These are phyloP conservation scores for Suhomyces prunicola DNA, from an alignment of 805 yeast species.

Conservation along the genomic window DNA sequence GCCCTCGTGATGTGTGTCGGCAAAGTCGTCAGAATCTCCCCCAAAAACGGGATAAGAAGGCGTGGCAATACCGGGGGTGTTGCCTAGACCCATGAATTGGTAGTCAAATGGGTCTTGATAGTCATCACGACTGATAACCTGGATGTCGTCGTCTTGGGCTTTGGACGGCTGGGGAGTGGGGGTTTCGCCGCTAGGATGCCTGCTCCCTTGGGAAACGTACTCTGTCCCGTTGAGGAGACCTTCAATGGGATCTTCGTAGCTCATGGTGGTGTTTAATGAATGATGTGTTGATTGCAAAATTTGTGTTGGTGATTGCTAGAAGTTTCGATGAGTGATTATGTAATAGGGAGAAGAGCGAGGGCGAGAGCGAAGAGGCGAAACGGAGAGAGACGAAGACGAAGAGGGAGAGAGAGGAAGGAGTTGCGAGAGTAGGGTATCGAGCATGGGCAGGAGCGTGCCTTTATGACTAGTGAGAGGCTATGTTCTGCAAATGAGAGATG, in stretches of 20 bases:
- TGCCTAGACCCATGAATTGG: neutral
- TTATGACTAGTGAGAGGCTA: too few relatives aligned
- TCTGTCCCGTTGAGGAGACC: neutral
- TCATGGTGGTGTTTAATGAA: neutral
- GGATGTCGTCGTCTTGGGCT: conserved; percentile 18
- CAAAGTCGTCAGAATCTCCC: neutral
- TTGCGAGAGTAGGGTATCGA: too few relatives aligned
- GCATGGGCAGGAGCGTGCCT: too few relatives aligned
- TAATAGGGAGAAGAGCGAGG: neutral
- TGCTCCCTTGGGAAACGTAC: neutral
- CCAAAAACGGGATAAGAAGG: conserved; percentile 1
- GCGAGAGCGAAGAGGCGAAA: neutral
- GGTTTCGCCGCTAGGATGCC: neutral
- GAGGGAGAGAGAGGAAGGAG: too few relatives aligned
- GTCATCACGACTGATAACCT: conserved; percentile 18
- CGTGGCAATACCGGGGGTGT: neutral
- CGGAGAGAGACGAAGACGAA: neutral
- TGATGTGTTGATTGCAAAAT: neutral
- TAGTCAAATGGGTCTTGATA: conserved; percentile 5
- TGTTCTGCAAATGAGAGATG: too few relatives aligned
- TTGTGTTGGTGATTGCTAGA: neutral
- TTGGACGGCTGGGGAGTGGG: neutral
- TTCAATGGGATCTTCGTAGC: neutral
- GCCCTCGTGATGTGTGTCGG: conserved; percentile 1
- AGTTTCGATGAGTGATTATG: neutral